These are phyloP conservation scores for Monoraphidium neglectum DNA, from an alignment of 139 green algal genomes.

Conservation along the genomic window DNA sequence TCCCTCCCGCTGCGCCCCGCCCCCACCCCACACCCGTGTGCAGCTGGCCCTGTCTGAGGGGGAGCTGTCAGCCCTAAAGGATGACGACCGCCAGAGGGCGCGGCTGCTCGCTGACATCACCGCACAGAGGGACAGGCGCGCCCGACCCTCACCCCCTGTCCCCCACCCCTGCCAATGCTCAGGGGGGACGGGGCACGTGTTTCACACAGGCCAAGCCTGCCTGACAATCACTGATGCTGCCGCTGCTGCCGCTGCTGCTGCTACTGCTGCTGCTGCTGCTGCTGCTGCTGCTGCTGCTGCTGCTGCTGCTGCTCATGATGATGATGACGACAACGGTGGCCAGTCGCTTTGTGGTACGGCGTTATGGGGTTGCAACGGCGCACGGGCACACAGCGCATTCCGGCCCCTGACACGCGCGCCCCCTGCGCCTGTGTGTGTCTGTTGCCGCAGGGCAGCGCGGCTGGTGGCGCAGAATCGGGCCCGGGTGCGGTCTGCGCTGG, in stretches of 20 bases:
- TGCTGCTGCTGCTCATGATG: too few species aligned
- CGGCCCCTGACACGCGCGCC: too few species aligned
- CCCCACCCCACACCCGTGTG: too few species aligned
- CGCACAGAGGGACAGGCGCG: conserved; percentile 15
- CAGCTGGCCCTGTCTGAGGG: conserved; percentile 53
- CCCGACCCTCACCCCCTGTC: too few species aligned
- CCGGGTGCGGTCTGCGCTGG: conserved; percentile 12
- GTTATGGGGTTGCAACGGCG: too few species aligned
- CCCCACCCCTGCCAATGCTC: too few species aligned
- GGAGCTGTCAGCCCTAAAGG: conserved; percentile 48
- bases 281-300: conserved; percentile 4
- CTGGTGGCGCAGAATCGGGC: conserved; percentile 11
- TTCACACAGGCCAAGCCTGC: too few species aligned
- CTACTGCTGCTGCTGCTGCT: conserved; percentile 23
- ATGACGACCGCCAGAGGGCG: conserved; percentile 51
- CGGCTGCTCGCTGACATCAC: conserved; percentile 31
- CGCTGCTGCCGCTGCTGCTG: conserved; percentile 24
- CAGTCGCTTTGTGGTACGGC: too few species aligned
- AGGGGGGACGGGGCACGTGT: too few species aligned
- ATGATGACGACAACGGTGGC: too few species aligned
- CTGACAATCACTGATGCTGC: conserved; percentile 4
- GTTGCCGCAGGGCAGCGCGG: conserved; percentile 10
- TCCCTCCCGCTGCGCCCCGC: neutral
- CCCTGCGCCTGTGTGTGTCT: too few species aligned
- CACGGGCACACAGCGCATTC: too few species aligned